A percentile compares a stretch with the other conserved stretches of the same genome.
Evolutionary conservation across 2,329 filamentous ascomycete genomes (phyloP).

Genomic region (Penicillium paneum): DNA sequence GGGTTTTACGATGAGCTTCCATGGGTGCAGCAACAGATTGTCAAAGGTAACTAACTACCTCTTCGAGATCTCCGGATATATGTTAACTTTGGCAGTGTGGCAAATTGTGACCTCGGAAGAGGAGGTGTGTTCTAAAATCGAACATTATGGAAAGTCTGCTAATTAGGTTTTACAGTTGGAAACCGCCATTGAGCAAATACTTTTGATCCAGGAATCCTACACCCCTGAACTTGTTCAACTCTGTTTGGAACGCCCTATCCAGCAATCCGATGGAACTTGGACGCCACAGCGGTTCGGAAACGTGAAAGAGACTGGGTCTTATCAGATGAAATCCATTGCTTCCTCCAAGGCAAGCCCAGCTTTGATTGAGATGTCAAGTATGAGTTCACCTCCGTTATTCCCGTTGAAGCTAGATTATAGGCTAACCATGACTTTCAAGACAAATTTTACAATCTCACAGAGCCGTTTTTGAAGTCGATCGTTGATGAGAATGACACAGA

Average conservation of each 20-base stretch:
- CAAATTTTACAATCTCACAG: conserved; percentile 32
- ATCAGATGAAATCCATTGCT: background rate
- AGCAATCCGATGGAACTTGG: conserved; percentile 14
- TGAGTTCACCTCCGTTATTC: background rate
- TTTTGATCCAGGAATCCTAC: conserved; percentile 9
- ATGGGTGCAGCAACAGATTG: conserved; percentile 16
- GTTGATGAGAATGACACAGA: conserved; percentile 11
- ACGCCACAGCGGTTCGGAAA: conserved; percentile 8
- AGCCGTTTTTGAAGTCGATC: conserved; percentile 24
- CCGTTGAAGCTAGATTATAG: background rate
- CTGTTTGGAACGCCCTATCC: conserved; percentile 6
- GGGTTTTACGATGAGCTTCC: conserved; percentile 16
- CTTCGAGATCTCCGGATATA: too few species aligned
- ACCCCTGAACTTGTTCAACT: background rate
- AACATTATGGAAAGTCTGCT: background rate
- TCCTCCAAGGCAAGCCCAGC: background rate
- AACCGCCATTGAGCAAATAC: conserved; percentile 8
- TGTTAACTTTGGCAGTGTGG: conserved; percentile 9
- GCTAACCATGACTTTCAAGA: conserved; percentile 10
- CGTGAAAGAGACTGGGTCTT: background rate
- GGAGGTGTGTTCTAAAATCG: background rate
- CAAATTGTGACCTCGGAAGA: conserved; percentile 5
- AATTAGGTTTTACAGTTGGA: conserved; percentile 3
- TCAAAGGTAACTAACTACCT: conserved; percentile 13
- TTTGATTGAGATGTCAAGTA: conserved; percentile 19